Conservation (phyloP, 2,329 filamentous ascomycete genomes). For the Peltaster fructicola region DNA sequence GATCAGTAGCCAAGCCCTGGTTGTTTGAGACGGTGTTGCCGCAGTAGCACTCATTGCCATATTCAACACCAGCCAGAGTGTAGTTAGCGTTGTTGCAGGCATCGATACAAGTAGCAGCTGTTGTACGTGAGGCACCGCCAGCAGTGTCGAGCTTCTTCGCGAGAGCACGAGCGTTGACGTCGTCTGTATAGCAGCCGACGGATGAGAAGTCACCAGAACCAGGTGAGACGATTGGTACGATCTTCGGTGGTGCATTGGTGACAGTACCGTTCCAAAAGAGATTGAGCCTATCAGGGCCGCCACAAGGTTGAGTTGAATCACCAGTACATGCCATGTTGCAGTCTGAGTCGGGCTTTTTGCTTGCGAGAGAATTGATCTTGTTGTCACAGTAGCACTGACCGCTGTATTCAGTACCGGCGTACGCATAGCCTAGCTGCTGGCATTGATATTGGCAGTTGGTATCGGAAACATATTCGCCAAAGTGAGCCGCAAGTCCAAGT, state of each 20-base stretch:
- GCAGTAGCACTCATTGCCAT: constrained; percentile 4
- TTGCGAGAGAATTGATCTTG: constrained; percentile 6
- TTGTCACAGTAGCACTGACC: constrained; percentile 11
- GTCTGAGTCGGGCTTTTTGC: constrained; percentile 8
- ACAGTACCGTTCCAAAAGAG: no score
- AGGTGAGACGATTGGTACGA: no score
- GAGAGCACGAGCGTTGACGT: no score
- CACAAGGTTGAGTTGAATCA: constrained; percentile 15
- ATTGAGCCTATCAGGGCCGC: constrained; percentile 9
- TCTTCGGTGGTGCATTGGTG: no score
- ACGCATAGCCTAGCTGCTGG: constrained; percentile 10
- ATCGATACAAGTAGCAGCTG: no score
- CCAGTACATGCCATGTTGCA: constrained; percentile 15
- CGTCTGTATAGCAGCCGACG: no score
- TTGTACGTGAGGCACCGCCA: no score
- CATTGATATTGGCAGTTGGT: no score
- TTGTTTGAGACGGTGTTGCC: constrained; percentile 2
- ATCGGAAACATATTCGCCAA: no score
- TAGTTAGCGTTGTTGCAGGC: not conserved
- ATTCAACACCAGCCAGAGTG: constrained; percentile 2
- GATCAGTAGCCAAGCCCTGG: constrained; percentile 1
- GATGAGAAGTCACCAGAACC: no score
- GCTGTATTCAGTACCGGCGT: constrained; percentile 11
- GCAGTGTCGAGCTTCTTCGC: no score
- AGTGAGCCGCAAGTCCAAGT: no score